Base-by-base conservation (phyloP, 192 early-diverging fungal species). In the Entophlyctis luteolus region DNA sequence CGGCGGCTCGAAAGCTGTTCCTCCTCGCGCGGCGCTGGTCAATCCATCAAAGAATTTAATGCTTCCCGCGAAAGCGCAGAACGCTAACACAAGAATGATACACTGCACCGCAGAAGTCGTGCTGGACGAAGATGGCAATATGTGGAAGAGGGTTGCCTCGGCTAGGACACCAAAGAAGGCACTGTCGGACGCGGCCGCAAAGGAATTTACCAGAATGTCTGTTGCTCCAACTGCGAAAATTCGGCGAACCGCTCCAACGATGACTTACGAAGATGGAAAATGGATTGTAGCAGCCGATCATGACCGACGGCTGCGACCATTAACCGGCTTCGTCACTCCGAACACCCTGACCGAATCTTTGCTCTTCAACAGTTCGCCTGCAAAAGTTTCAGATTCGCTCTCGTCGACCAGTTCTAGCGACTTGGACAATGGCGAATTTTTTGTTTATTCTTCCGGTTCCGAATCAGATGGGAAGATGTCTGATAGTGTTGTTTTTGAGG, bases 81-180 rank as follows among this genome's bases (percentile, higher is more conserved):
- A 25, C 31, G 60, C 48, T n/a, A 4, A 22, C 27, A 25, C 47
- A 10, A 22, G 60, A 4, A 63, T 63, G 60, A 27, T 63, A 14
- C 32, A 14, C n/a, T 63, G 23, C 25, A 18, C 35, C 4, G 42
- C 60, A 16, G 60, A 63, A 22, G 8, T 63, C 1, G 36, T 63
- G 14, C 8, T 63, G 28, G 60, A 63, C 50, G 4, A n/a, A 6
- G 46, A 63, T 49, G 60, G 60, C 48, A n/a, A 63, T 32, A 31
- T 48, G n/a, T 63, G 60, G 60, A 63, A 63, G n/a, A n/a, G n/a
- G n/a, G n/a, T n/a, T n/a, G n/a, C n/a, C n/a, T n/a, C n/a, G n/a
- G n/a, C n/a, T n/a, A n/a, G n/a, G n/a, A n/a, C n/a, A 33, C 16
- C 60, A 10, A 63, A 63, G 35, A 37, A 45, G 10, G 32, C 12